Conservation (phyloP, 2,329 filamentous ascomycete genomes). For the Hypoxylon sp. region DNA sequence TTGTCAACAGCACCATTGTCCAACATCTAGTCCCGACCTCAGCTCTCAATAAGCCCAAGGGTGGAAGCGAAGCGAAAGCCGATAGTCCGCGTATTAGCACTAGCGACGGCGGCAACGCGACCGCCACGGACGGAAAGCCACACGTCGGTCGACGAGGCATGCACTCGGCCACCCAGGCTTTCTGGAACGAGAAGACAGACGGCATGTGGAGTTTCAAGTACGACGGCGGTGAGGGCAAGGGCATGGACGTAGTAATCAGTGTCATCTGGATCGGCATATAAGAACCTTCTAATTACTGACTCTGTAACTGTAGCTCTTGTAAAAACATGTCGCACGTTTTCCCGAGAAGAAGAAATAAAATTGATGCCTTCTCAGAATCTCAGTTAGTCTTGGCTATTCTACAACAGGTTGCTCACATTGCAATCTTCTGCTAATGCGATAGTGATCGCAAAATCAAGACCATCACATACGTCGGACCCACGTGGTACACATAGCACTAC, state of each 20-base stretch:
- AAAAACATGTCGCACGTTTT: conserved; percentile 31
- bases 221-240: conserved; percentile 75
- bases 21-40: conserved; percentile 86
- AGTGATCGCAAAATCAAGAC: neutral
- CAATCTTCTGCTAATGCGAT: neutral
- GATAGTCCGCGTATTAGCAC: conserved; percentile 70
- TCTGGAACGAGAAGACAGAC: conserved; percentile 92
- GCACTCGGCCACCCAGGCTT: conserved; percentile 88
- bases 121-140: conserved; percentile 74
- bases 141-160: conserved; percentile 89
- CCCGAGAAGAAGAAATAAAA: conserved; percentile 22
- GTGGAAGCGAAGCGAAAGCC: conserved; percentile 62
- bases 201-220: conserved; percentile 93
- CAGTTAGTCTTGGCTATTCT: neutral
- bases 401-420: neutral
- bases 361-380: conserved; percentile 15
- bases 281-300: neutral
- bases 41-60: conserved; percentile 72
- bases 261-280: conserved; percentile 84
- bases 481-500: neutral
- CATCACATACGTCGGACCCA: neutral
- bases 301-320: conserved; percentile 7
- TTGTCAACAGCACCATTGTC: conserved; percentile 98
- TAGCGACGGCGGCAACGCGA: conserved; percentile 66
- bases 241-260: conserved; percentile 78